Percentiles rank a stretch among this genome's conserved stretches.
Evolutionary conservation across 2,329 filamentous ascomycete genomes (phyloP).

Genomic region (Diaporthe destruens): DNA sequence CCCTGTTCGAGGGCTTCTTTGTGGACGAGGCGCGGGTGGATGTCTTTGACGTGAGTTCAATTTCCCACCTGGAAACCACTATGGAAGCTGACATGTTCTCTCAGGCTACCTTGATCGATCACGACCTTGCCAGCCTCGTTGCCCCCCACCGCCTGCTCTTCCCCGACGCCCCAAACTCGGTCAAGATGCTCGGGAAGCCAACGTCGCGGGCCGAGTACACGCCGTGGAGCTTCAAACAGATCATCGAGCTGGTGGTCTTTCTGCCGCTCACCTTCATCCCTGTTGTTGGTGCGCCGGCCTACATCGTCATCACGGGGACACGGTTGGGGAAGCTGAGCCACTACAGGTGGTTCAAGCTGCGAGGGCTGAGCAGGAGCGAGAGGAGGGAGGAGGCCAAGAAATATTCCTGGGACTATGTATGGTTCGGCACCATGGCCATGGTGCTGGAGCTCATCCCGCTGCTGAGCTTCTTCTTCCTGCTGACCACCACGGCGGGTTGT

Average conservation of each 20-base stretch:
- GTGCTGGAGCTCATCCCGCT: constrained; percentile 88
- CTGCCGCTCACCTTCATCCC: constrained; percentile 91
- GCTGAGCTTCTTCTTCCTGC: constrained; percentile 91
- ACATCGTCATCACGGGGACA: constrained; percentile 89
- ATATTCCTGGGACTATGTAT: constrained; percentile 85
- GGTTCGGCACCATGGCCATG: constrained; percentile 91
- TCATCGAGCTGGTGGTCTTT: constrained; percentile 83
- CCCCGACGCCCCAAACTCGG: constrained; percentile 76
- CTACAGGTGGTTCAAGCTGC: constrained; percentile 88
- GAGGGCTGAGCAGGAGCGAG: constrained; percentile 80
- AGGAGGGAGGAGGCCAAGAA: constrained; percentile 76
- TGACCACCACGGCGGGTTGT: constrained; percentile 87
- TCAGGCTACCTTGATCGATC: constrained; percentile 80
- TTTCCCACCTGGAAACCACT: background rate
- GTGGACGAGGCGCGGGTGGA: constrained; percentile 84
- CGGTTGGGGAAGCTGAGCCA: constrained; percentile 90
- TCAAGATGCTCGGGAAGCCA: constrained; percentile 86
- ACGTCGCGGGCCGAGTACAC: constrained; percentile 82
- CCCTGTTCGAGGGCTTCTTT: constrained; percentile 83
- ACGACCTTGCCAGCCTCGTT: constrained; percentile 77
- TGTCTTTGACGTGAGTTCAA: constrained; percentile 79
- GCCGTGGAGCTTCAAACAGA: constrained; percentile 92
- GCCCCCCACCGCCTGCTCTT: constrained; percentile 74
- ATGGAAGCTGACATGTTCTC: constrained; percentile 35
- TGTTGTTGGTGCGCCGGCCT: constrained; percentile 83